Evolutionary conservation across 352 stramenopile genomes (phyloP), one percentile per base, ranked within the genome.

Genomic region (Phytopythium oedochilum): DNA sequence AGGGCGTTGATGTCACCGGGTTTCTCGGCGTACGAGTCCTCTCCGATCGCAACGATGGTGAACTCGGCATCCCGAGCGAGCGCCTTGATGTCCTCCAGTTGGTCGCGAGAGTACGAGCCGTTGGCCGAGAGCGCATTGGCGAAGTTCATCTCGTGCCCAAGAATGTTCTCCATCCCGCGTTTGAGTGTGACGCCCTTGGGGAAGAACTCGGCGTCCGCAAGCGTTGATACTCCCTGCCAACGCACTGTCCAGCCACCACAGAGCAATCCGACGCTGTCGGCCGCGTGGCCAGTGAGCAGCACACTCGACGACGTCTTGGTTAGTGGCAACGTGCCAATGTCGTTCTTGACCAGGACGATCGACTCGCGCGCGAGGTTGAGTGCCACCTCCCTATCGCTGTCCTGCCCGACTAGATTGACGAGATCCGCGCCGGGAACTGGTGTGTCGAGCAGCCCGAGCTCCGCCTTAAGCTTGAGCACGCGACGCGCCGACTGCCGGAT

Each of bases 291-390:
- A 5, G 85, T 94, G 23, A 94, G 52, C 46, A 94, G 87, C 0
- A 94, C 58, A 2, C 60, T 29, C 36, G n/a, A 35, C 60, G 22
- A 53, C 2, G 35, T 60, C 14, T 57, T 28, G 7, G 46, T 44
- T 5, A 95, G 53, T 17, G 85, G 85, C 32, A 95, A 66, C 18
- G 82, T 47, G 0, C 59, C 36, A 23, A 83, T 54, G 0, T 84
- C 44, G 62, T 97, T 97, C 62, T 96, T 85, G 29, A 96, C 62
- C 10, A 97, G 59, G n/a, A 94, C 65, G 38, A 96, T 79, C 1
- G 81, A 89, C 49, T 96, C 86, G 6, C 78, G 82, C 23, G 83
- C 85, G 18, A 92, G 65, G 14, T 86, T 63, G 22, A 96, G 61
- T 23, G 84, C 82, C 22, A 67, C 59, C 18, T 79, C 48, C 5